Base-by-base conservation (phyloP, 768 basidiomycete genomes). In the Boletus barrowsii region DNA sequence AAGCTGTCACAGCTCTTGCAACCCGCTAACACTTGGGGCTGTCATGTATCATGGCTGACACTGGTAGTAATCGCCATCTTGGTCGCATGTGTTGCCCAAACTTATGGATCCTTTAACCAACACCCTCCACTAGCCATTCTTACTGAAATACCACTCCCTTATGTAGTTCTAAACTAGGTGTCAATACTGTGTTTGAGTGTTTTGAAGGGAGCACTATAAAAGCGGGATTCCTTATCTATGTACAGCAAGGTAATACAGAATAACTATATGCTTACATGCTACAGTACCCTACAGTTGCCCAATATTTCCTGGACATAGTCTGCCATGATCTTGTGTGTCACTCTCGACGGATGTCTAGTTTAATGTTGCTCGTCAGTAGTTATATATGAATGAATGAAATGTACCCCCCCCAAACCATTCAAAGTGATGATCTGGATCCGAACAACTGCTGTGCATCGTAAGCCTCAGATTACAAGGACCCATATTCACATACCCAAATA, bases 351-450 rank as follows among this genome's bases (percentile, higher is more conserved):
- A 55, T 82, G 79, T 6, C 80, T 80, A 53, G 42, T 37, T 43
- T 5, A 15, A 30, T 4, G 6, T 20, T 14, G 49, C 15, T 2
- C 10, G 47, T 49, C 11, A 11, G 17, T 18, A 36, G 37, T 10
- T 18, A 29, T 10, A 6, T 4, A 45, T 1, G 29, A 35, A 29
- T 2, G 8, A 33, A 10, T 1, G 20, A 32, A n/a, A 65, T 76
- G 45, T 54, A 81, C 81, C 76, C 74, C 37, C 68, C 74, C 37
- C 68, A 66, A 82, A 76, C 77, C 80, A 82, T 59, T 81, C 80
- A 54, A 82, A 83, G 46, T 73, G 72, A 58, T 77, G 79, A 35
- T 77, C 76, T 3, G 77, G 75, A 48, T 79, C 77, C 43, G 49
- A 30, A 51, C 78, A 79, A 53, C 57, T 70, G 11, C 74, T 73